These are phyloP conservation scores for Lunularia cruciata DNA, from an alignment of 225 moss, liverwort and hornwort genomes.

Conservation along the genomic window DNA sequence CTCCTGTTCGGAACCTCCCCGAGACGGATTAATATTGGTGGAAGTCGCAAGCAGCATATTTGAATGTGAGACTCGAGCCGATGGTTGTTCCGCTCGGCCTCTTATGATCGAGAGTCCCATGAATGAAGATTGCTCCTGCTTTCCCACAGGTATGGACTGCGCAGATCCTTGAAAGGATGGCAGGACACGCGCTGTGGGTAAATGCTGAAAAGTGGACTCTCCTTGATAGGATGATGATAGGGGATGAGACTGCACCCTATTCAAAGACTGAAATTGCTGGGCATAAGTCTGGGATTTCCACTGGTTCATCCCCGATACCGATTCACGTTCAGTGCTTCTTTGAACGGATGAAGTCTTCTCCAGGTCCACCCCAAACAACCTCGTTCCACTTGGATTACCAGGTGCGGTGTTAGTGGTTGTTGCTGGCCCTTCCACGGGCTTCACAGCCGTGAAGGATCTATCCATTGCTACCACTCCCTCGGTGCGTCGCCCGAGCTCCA, in stretches of 20 bases:
- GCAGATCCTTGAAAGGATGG: conserved; percentile 25
- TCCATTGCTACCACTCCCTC: conserved; percentile 11
- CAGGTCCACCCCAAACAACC: conserved; percentile 87
- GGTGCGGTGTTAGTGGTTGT: conserved; percentile 17
- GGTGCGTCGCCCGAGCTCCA: conserved; percentile 38
- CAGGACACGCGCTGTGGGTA: neutral
- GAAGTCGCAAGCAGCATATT: conserved; percentile 20
- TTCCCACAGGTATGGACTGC: conserved; percentile 18
- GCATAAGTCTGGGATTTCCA: conserved; percentile 38
- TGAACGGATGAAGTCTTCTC: conserved; percentile 50
- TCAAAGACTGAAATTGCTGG: conserved; percentile 32
- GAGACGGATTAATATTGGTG: conserved; percentile 1
- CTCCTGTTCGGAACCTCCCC: conserved; percentile 10
- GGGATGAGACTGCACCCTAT: neutral
- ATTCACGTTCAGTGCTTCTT: conserved; percentile 43
- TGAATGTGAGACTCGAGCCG: neutral
- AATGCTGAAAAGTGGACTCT: conserved; percentile 9
- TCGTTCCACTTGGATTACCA: conserved; percentile 61
- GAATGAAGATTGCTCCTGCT: conserved; percentile 21
- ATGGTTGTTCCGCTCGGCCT: conserved; percentile 14
- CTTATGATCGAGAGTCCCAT: conserved; percentile 20
- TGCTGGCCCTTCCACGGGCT: neutral
- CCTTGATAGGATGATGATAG: conserved; percentile 1
- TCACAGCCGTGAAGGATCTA: neutral
- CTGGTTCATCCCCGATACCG: conserved; percentile 33